A percentile compares a stretch with the other conserved stretches of the same genome.
Evolutionary conservation across 768 basidiomycete genomes (phyloP).

Genomic region (Macrolepiota fuliginosa): DNA sequence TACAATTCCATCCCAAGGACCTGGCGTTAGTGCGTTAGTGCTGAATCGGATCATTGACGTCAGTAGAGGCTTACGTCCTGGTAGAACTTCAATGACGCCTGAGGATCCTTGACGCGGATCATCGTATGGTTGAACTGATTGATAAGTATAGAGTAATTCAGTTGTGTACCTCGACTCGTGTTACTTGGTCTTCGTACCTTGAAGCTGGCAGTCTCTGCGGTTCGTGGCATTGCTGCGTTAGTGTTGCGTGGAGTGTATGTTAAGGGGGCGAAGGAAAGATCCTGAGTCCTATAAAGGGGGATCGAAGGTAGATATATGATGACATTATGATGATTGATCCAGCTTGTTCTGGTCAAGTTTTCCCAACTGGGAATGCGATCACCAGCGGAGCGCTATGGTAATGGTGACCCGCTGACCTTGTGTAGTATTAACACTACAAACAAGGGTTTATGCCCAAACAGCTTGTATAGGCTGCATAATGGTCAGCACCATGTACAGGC

Average conservation of each 20-base stretch:
- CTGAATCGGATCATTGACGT: neutral
- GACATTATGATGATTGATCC: neutral
- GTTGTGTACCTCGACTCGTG: neutral
- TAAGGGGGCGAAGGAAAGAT: neutral
- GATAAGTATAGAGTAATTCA: neutral
- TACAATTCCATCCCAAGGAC: conserved; percentile 77
- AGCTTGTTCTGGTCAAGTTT: neutral
- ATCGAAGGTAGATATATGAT: neutral
- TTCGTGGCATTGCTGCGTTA: conserved; percentile 51
- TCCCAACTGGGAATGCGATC: neutral
- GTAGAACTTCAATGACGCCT: conserved; percentile 80
- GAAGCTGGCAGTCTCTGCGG: conserved; percentile 63
- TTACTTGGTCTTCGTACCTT: conserved; percentile 35
- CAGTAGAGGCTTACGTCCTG: conserved; percentile 46
- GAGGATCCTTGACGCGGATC: conserved; percentile 87
- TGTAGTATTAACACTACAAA: too few species aligned
- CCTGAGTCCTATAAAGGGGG: neutral
- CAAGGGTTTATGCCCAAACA: too few species aligned
- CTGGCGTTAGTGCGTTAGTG: conserved; percentile 24
- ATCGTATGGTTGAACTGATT: conserved; percentile 81
- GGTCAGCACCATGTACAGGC: too few species aligned
- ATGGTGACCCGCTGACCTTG: too few species aligned
- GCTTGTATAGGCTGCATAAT: too few species aligned
- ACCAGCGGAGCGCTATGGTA: too few species aligned
- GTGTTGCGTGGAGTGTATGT: neutral